These are phyloP conservation scores for Boehmeria nivea DNA, from an alignment of 306 rosid genomes.

Conservation along the genomic window DNA sequence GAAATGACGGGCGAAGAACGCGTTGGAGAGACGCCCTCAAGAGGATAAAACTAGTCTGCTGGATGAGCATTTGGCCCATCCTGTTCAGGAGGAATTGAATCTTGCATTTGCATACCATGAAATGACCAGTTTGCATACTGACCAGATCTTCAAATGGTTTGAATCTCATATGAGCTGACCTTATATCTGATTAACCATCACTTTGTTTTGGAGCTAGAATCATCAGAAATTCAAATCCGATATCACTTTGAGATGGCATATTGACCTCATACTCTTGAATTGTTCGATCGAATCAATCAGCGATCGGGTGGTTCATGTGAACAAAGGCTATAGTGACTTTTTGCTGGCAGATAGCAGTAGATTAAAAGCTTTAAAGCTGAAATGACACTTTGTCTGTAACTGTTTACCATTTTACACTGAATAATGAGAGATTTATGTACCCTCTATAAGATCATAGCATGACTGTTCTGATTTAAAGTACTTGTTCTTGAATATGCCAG, in stretches of 20 bases:
- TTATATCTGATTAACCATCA: neutral
- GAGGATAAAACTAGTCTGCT: slow-evolving; percentile 32
- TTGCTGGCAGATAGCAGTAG: neutral
- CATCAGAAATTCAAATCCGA: slow-evolving; percentile 8
- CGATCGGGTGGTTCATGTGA: slow-evolving; percentile 18
- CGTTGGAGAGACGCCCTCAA: slow-evolving; percentile 51
- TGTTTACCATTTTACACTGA: neutral
- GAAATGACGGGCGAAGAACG: slow-evolving; percentile 62
- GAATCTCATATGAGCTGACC: slow-evolving; percentile 53
- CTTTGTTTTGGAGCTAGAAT: slow-evolving; percentile 5
- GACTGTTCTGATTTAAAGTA: neutral
- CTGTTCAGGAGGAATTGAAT: slow-evolving; percentile 86
- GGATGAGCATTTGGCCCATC: slow-evolving; percentile 43
- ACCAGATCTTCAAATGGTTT: slow-evolving; percentile 67
- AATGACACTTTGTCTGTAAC: neutral
- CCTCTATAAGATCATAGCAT: neutral
- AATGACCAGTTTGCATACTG: slow-evolving; percentile 74
- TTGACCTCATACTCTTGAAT: slow-evolving; percentile 7
- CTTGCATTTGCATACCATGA: slow-evolving; percentile 85
- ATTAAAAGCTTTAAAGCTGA: neutral
- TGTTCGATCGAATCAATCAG: slow-evolving; percentile 8
- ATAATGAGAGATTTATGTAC: neutral
- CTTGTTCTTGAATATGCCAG: neutral
- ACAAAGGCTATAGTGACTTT: neutral
- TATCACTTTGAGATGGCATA: slow-evolving; percentile 5